phyloP scores from a whole-genome alignment of 2,329 filamentous ascomycete genomes.

The Cephalotrichum gorgonifer region DNA sequence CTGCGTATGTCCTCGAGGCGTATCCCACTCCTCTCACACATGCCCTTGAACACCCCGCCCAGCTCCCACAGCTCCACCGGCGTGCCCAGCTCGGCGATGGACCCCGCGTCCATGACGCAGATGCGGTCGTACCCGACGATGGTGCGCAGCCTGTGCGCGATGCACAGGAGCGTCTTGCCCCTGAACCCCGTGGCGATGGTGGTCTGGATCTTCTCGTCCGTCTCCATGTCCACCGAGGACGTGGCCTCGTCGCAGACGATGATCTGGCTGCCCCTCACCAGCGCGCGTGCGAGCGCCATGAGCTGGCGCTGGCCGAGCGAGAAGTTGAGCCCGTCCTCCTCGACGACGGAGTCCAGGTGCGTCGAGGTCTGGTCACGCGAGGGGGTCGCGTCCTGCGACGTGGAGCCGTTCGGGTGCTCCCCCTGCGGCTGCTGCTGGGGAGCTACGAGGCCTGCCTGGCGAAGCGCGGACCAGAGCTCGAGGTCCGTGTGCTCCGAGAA shows the following conservation, averaged over 20 bases:
- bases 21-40: slow-evolving; percentile 85
- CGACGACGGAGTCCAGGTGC: slow-evolving; percentile 73
- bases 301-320: slow-evolving; percentile 90
- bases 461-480: slow-evolving; percentile 66
- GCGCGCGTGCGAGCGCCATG: slow-evolving; percentile 84
- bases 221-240: slow-evolving; percentile 87
- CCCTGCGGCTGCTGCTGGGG: slow-evolving; percentile 26
- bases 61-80: slow-evolving; percentile 61
- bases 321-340: slow-evolving; percentile 94
- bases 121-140: slow-evolving; percentile 94
- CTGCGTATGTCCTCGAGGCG: slow-evolving; percentile 40
- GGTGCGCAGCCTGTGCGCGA: slow-evolving; percentile 83
- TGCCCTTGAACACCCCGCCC: slow-evolving; percentile 72
- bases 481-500: slow-evolving; percentile 71
- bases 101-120: slow-evolving; percentile 87
- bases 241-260: slow-evolving; percentile 98
- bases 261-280: slow-evolving; percentile 80
- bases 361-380: slow-evolving; percentile 38
- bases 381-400: slow-evolving; percentile 18
- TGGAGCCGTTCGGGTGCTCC: slow-evolving; percentile 12
- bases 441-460: slow-evolving; percentile 63
- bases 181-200: slow-evolving; percentile 80
- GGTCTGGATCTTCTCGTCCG: slow-evolving; percentile 86
- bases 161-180: slow-evolving; percentile 82
- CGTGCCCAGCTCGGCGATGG: slow-evolving; percentile 76